Conservation (phyloP, 2,329 filamentous ascomycete genomes). For the Thielaviopsis populi region DNA sequence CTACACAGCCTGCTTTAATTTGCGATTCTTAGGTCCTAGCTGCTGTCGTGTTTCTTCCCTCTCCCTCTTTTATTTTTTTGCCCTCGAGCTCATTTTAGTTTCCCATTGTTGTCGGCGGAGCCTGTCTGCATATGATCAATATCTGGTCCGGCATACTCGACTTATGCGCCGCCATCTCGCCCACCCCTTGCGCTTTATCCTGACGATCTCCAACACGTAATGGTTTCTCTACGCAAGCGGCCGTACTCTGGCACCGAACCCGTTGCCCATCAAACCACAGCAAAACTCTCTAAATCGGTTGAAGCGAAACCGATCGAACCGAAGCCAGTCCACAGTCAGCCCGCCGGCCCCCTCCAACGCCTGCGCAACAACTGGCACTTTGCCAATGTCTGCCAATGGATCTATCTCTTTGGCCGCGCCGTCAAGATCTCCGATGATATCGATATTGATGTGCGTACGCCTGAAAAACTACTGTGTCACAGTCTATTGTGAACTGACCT, state of each 20-base stretch:
- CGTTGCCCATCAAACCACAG: not conserved
- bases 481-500: not conserved
- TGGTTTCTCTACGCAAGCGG: slow-evolving; percentile 17
- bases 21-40: not conserved
- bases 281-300: not conserved
- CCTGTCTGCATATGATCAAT: slow-evolving; percentile 1
- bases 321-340: not conserved
- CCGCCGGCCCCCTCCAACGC: slow-evolving; percentile 5
- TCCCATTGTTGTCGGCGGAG: not conserved
- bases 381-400: slow-evolving; percentile 84
- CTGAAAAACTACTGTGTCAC: not conserved
- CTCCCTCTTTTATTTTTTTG: not conserved
- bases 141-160: not conserved
- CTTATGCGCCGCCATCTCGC: slow-evolving; percentile 2
- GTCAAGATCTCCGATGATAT: slow-evolving; percentile 82
- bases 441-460: slow-evolving; percentile 59
- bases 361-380: slow-evolving; percentile 93
- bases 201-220: not conserved
- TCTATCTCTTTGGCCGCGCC: slow-evolving; percentile 74
- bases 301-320: not conserved
- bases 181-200: not conserved
- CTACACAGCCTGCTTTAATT: not conserved
- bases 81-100: not conserved
- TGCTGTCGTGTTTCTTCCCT: not conserved
- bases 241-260: slow-evolving; percentile 10